Evolutionary conservation across 2,329 filamentous ascomycete genomes (phyloP).

Genomic region (Botrytis porri): DNA sequence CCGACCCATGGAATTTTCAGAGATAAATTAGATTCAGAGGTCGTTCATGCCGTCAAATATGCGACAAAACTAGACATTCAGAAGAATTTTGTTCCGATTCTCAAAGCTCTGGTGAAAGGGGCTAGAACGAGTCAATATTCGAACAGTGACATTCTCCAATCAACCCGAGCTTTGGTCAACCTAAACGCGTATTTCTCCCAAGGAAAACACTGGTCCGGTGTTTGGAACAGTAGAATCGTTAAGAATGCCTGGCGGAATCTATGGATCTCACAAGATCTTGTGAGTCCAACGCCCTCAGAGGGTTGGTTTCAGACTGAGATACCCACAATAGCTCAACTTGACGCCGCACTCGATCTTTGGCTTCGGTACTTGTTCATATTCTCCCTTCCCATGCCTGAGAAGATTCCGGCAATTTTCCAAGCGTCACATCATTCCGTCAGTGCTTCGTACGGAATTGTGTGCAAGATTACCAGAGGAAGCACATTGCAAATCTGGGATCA

Average conservation of each 20-base stretch:
- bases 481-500: slow-evolving; percentile 64
- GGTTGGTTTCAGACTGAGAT: slow-evolving; percentile 47
- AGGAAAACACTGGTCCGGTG: slow-evolving; percentile 45
- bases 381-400: slow-evolving; percentile 44
- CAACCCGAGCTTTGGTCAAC: slow-evolving; percentile 31
- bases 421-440: slow-evolving; percentile 61
- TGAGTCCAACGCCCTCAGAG: slow-evolving; percentile 42
- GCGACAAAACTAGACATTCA: slow-evolving; percentile 47
- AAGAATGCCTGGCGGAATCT: slow-evolving; percentile 46
- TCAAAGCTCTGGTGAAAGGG: slow-evolving; percentile 49
- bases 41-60: slow-evolving; percentile 44
- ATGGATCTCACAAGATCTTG: slow-evolving; percentile 46
- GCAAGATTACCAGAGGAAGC: slow-evolving; percentile 58
- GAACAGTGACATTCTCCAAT: slow-evolving; percentile 46
- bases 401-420: slow-evolving; percentile 56
- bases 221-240: slow-evolving; percentile 47
- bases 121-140: slow-evolving; percentile 47
- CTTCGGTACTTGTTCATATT: slow-evolving; percentile 48
- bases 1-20: slow-evolving; percentile 49
- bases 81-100: slow-evolving; percentile 51
- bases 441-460: slow-evolving; percentile 59
- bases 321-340: slow-evolving; percentile 46
- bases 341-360: slow-evolving; percentile 47
- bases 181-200: slow-evolving; percentile 39
- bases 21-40: slow-evolving; percentile 48